Base-by-base conservation (phyloP, 2,329 filamentous ascomycete species). In the Aureobasidium sp. region DNA sequence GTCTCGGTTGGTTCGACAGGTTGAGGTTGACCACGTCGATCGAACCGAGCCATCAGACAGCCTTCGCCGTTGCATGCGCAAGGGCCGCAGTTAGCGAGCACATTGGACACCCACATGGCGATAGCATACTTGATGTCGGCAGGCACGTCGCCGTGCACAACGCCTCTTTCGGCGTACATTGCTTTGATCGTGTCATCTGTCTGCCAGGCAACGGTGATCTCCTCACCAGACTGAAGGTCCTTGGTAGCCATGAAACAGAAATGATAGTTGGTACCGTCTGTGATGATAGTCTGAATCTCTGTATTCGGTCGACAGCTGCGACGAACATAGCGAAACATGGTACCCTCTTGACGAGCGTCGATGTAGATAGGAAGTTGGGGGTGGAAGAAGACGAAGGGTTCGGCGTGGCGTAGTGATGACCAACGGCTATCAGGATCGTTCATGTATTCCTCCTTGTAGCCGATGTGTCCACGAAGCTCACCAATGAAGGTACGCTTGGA, bases 221-320 rank as follows among this genome's bases (percentile, higher is more conserved):
- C 90, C 80, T 90, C 59, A 77, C 83, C 67, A 81, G 82, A 29
- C 79, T 90, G 68, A 83, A 97, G 91, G 40, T 87, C 81, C 59
- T 88, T 83, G 67, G 90, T 90, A 68, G 91, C 91, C 63, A 96
- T 85, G 65, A 97, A 87, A 83, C 93, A 97, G 73, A 97, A 96
- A 71, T 94, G 90, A 70, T 93, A 96, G 66, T 93, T 87, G 1
- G 85, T 86, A 3, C 83, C 82, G 50, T 85, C 86, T 1, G 90
- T 90, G 52, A 97, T 83, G 66, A 91, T 89, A 0, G 92, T 95
- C 71, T 94, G 92, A 68, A 97, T 79, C 35, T 84, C 82, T n/a
- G 94, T 85, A 70, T 97, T 99, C 1, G 94, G 90, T 64, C 84
- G 85, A 77, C 94, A 99, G 69, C 94, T 97, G 66, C 93, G 85